These are phyloP conservation scores for Hymenochaete sp. DNA, from an alignment of 1,284 basidiomycete genomes.

Conservation along the genomic window DNA sequence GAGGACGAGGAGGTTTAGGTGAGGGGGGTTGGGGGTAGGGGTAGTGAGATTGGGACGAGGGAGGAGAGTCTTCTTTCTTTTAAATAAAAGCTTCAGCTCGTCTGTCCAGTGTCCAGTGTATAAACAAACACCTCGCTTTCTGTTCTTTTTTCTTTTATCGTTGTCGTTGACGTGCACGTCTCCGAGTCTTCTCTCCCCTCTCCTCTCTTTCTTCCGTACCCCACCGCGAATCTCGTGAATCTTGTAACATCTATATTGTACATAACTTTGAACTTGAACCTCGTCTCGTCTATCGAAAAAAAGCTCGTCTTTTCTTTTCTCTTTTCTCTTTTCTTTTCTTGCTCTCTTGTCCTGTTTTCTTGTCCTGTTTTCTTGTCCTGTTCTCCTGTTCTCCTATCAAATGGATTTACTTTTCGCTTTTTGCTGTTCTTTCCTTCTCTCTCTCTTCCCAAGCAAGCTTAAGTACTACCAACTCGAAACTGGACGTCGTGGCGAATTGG, in stretches of 20 bases:
- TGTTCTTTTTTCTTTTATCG: background rate
- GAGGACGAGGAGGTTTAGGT: conserved; percentile 4
- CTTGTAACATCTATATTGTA: too few species aligned
- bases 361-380: background rate
- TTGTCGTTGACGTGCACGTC: background rate
- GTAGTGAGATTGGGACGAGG: too few species aligned
- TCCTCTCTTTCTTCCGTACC: background rate
- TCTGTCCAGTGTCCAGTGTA: too few species aligned
- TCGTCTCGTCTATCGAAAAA: too few species aligned
- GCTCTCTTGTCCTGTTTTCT: background rate
- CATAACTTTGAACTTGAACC: too few species aligned
- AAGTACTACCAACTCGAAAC: too few species aligned
- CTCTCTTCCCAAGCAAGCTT: background rate
- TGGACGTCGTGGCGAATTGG: too few species aligned
- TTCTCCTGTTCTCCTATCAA: background rate
- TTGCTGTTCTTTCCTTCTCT: background rate
- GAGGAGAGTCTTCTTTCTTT: too few species aligned
- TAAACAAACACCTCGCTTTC: background rate
- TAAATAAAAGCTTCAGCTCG: too few species aligned
- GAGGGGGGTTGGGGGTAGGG: background rate
- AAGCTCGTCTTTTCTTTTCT: background rate
- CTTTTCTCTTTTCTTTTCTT: conserved; percentile 2
- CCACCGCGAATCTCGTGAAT: too few species aligned
- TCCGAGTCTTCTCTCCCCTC: background rate
- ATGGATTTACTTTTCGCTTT: background rate